Conservation (phyloP, 371 early-diverging fungal species). For the Sporodiniella umbellata region DNA sequence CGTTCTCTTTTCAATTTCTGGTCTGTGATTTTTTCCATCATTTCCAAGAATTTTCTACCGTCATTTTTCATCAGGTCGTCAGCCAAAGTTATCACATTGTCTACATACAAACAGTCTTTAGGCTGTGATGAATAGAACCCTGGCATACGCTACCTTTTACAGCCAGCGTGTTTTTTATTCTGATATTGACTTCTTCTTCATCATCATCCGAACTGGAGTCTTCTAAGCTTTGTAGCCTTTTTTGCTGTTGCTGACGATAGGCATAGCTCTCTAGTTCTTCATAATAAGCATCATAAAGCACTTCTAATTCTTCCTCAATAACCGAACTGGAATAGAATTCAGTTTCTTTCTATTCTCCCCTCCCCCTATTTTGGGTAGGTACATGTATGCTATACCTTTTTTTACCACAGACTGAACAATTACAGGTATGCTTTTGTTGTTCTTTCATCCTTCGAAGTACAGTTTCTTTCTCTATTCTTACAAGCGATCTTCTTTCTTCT, state of each 20-base stretch:
- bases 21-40: constrained; percentile 92
- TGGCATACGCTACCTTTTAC: constrained; percentile 51
- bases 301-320: constrained; percentile 89
- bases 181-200: constrained; percentile 18
- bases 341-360: not conserved
- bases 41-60: constrained; percentile 87
- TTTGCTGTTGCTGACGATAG: constrained; percentile 62
- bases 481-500: constrained; percentile 78
- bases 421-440: constrained; percentile 88
- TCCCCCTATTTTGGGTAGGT: too few species aligned
- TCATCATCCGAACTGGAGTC: constrained; percentile 21
- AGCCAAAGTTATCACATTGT: constrained; percentile 83
- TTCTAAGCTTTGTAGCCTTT: constrained; percentile 10
- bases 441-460: constrained; percentile 91
- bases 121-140: too few species aligned
- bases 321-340: constrained; percentile 36
- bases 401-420: constrained; percentile 87
- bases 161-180: constrained; percentile 23
- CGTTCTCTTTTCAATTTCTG: constrained; percentile 75
- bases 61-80: constrained; percentile 90
- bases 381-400: constrained; percentile 75
- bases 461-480: constrained; percentile 88
- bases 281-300: constrained; percentile 90
- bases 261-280: constrained; percentile 89
- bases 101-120: too few species aligned